Evolutionary conservation across 2,329 filamentous ascomycete species (phyloP).

Genomic region (Gliomastix tumulicola): DNA sequence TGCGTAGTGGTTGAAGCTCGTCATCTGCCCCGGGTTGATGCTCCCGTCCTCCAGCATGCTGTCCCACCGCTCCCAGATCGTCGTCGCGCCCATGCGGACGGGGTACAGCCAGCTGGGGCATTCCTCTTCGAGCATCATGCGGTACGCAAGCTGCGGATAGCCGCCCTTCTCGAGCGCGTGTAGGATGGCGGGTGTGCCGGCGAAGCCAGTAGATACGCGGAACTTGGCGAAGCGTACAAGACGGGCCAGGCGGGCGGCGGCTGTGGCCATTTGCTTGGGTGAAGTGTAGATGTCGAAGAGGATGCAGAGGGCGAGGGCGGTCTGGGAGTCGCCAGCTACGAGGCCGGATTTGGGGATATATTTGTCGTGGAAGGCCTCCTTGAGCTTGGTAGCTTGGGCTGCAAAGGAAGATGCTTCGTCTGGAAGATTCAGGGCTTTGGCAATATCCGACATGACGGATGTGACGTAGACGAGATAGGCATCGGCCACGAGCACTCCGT

Average conservation of each 20-base stretch:
- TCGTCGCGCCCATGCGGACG: constrained; percentile 36
- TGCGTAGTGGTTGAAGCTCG: constrained; percentile 44
- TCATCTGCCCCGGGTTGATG: constrained; percentile 39
- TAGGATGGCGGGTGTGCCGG: constrained; percentile 30
- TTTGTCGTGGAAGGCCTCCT: neutral
- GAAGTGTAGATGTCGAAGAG: constrained; percentile 24
- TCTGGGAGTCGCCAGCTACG: neutral
- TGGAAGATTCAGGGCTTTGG: constrained; percentile 16
- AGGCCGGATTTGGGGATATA: neutral
- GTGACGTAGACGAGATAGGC: constrained; percentile 39
- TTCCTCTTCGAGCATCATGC: constrained; percentile 37
- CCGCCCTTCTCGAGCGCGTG: constrained; percentile 18
- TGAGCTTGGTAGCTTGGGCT: constrained; percentile 5
- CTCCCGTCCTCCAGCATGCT: constrained; percentile 32
- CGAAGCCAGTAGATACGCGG: constrained; percentile 32
- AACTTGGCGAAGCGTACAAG: constrained; percentile 8
- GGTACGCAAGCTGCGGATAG: constrained; percentile 27
- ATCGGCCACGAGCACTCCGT: constrained; percentile 32
- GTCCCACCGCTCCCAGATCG: constrained; percentile 45
- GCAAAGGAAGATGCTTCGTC: constrained; percentile 14
- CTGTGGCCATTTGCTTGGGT: constrained; percentile 4
- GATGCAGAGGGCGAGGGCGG: constrained; percentile 17
- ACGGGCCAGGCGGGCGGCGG: neutral
- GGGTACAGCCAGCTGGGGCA: constrained; percentile 41
- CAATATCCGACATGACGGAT: constrained; percentile 23